phyloP scores from a whole-genome alignment of 2,329 filamentous ascomycete genomes.

The Didymella sp. region DNA sequence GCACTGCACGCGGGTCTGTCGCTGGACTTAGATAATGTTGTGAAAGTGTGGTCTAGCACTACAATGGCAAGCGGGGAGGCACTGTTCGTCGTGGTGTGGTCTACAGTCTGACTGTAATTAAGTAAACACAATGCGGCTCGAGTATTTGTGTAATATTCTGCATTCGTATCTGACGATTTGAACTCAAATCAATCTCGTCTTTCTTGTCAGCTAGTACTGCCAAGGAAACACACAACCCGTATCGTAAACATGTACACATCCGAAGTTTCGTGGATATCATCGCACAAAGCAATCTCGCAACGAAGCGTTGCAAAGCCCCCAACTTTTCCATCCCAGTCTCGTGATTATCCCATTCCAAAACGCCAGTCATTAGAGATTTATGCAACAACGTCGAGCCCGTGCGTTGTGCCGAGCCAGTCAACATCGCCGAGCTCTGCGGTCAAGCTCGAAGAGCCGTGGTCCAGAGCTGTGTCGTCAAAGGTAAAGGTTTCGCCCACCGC shows the following conservation, averaged over 20 bases:
- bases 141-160: background rate
- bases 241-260: background rate
- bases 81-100: background rate
- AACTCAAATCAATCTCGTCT: background rate
- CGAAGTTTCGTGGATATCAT: slow-evolving; percentile 3
- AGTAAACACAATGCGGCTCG: background rate
- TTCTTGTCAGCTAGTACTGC: background rate
- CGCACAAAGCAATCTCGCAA: slow-evolving; percentile 2
- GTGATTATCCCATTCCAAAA: background rate
- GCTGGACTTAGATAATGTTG: no score
- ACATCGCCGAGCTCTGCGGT: slow-evolving; percentile 17
- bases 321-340: background rate
- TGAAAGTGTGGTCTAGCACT: no score
- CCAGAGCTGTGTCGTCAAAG: slow-evolving; percentile 40
- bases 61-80: background rate
- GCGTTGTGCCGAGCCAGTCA: slow-evolving; percentile 28
- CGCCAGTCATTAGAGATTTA: slow-evolving; percentile 5
- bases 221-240: background rate
- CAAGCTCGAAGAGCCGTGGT: slow-evolving; percentile 18
- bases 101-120: background rate
- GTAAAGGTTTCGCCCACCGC: slow-evolving; percentile 49
- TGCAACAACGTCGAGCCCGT: slow-evolving; percentile 22
- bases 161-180: background rate
- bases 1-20: no score
- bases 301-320: background rate